Conservation (phyloP, 257 asterid genomes). For the Phtheirospermum japonicum region DNA sequence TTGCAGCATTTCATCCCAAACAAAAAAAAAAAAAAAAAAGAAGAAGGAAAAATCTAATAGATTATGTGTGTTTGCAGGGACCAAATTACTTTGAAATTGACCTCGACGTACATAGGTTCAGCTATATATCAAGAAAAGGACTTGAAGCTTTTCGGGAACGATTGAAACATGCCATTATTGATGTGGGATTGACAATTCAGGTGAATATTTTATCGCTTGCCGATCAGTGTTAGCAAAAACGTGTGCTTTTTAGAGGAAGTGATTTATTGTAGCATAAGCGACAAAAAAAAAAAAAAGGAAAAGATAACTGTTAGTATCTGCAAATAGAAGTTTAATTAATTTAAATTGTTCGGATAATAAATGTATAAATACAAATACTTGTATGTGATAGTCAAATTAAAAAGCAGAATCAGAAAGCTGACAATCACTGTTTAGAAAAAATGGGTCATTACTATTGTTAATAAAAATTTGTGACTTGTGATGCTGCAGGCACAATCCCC, state of each 20-base stretch:
- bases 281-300: too few species aligned
- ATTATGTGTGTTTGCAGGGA: slow-evolving; percentile 48
- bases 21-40: too few species aligned
- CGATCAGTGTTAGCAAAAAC: not conserved
- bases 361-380: too few species aligned
- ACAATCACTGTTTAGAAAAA: too few species aligned
- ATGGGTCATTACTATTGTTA: too few species aligned
- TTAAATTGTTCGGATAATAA: too few species aligned
- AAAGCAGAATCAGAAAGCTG: too few species aligned
- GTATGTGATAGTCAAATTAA: too few species aligned
- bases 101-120: slow-evolving; percentile 91
- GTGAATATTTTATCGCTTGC: slow-evolving; percentile 26
- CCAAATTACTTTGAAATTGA: slow-evolving; percentile 78
- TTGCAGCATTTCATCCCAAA: not conserved
- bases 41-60: not conserved
- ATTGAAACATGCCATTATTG: slow-evolving; percentile 72
- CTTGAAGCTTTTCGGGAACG: slow-evolving; percentile 68
- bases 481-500: slow-evolving; percentile 68
- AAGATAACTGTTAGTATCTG: too few species aligned
- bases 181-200: slow-evolving; percentile 90
- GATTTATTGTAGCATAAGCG: not conserved
- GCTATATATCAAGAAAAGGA: slow-evolving; percentile 88
- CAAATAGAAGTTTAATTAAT: too few species aligned
- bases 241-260: not conserved
- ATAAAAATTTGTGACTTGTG: not conserved